Percentiles rank a stretch among this genome's conserved stretches.
Evolutionary conservation across 176 grass and related monocot genomes (phyloP).

Genomic region (Juncus effusus): DNA sequence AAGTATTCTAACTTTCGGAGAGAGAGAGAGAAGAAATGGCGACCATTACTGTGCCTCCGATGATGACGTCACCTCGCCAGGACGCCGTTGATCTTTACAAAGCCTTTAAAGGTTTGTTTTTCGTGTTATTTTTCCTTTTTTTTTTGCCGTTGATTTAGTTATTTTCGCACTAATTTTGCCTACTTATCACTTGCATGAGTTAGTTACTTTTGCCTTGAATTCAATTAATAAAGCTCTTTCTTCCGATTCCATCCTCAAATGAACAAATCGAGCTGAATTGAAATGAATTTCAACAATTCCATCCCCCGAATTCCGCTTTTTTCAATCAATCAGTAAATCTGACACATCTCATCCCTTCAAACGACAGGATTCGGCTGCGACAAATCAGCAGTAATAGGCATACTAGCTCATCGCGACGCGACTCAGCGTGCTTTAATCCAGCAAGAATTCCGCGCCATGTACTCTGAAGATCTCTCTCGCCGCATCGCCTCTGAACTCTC

Average conservation of each 20-base stretch:
- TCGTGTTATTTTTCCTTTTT: not conserved
- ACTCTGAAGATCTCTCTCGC: conserved; percentile 62
- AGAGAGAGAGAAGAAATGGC: conserved; percentile 48
- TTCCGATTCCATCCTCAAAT: too few relatives aligned
- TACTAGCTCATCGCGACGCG: conserved; percentile 90
- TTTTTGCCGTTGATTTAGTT: conserved; percentile 8
- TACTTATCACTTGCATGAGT: too few relatives aligned
- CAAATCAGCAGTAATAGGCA: conserved; percentile 59
- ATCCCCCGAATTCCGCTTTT: too few relatives aligned
- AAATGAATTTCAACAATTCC: too few relatives aligned
- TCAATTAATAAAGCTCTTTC: too few relatives aligned
- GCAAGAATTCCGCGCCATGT: conserved; percentile 90
- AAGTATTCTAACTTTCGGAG: conserved; percentile 1
- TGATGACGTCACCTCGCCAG: conserved; percentile 55
- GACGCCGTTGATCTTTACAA: conserved; percentile 99
- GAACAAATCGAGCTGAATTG: too few relatives aligned
- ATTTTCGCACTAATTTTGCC: too few relatives aligned
- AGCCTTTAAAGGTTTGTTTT: conserved; percentile 86
- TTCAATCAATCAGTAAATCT: too few relatives aligned
- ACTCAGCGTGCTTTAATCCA: conserved; percentile 81
- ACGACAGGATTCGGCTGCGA: conserved; percentile 79
- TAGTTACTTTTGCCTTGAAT: too few relatives aligned
- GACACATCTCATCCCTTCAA: too few relatives aligned
- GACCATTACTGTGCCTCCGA: conserved; percentile 68
- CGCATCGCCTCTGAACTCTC: conserved; percentile 82